Base-by-base conservation (phyloP, 225 moss, liverwort and hornwort genomes). In the Neckera pumila region DNA sequence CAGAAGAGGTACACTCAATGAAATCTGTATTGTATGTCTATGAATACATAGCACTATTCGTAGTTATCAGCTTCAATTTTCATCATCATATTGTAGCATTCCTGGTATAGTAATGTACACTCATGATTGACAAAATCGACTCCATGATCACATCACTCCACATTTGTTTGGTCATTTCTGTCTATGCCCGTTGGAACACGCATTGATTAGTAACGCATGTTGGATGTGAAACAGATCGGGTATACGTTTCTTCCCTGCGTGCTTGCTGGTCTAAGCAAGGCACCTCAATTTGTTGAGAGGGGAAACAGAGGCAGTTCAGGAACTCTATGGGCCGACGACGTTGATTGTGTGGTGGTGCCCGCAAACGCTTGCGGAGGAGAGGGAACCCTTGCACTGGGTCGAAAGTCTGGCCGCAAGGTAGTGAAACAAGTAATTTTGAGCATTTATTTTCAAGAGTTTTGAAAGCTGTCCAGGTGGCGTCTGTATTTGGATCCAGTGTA, bases 241-340 rank as follows among this genome's bases (percentile, higher is more conserved):
- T 97, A 95, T 75, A 97, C 98, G 64, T 98, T 98, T 90, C 84
- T 98, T 66, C 96, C 98, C 28, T 97, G 95, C 84, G 97, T 98
- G 69, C 93, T 98, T 81, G 96, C 93, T 70, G 97, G 98, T 65
- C 85, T 98, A 71, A 97, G 98, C 87, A 95, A 93, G 83, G 98
- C 98, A 79, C 98, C 98, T 45, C 97, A 98, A 75, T 96, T 96
- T 89, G 88, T 95, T 23, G 89, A 88, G 76, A 95, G 93, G 89
- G 84, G n/a, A n/a, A n/a, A 84, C 64, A 80, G 90, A 60, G 80
- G 92, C 61, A 72, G 84, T 36, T 86, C 63, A 87, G 91, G 94
- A 85, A 94, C 94, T 20, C 53, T 98, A 28, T 98, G 98, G 96
- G 93, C 95, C 64, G 89, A 92, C 62, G 98, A 98, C 89, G 96